A percentile compares a stretch with the other conserved stretches of the same genome.
Conservation (phyloP, 306 rosid species). For the Lathyrus oleraceus region DNA sequence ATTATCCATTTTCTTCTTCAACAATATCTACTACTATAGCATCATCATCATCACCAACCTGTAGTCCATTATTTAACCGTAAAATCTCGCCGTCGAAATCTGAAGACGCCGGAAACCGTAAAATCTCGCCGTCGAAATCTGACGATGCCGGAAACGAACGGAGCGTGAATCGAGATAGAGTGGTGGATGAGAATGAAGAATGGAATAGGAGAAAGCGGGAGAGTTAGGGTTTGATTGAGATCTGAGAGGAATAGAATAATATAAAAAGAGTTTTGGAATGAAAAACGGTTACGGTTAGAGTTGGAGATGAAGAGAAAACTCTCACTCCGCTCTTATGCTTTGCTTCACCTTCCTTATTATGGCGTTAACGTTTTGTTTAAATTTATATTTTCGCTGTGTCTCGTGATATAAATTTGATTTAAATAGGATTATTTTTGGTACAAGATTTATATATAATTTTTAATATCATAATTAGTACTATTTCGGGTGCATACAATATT, state of each 20-base stretch:
- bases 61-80: not conserved
- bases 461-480: too few species aligned
- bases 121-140: not conserved
- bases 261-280: not conserved
- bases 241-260: not conserved
- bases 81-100: not conserved
- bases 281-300: not conserved
- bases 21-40: not conserved
- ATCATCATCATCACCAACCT: not conserved
- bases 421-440: too few species aligned
- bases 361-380: not conserved
- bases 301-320: not conserved
- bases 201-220: not conserved
- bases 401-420: too few species aligned
- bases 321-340: not conserved
- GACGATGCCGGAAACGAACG: not conserved
- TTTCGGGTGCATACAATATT: too few species aligned
- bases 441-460: too few species aligned
- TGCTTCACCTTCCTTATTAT: not conserved
- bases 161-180: not conserved
- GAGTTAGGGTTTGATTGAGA: not conserved
- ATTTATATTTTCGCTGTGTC: too few species aligned
- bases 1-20: conserved; percentile 62
- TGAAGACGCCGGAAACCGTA: not conserved
- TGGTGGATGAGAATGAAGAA: not conserved